phyloP scores from a whole-genome alignment of 1,284 basidiomycete genomes.

The Irpex rosettiformis region DNA sequence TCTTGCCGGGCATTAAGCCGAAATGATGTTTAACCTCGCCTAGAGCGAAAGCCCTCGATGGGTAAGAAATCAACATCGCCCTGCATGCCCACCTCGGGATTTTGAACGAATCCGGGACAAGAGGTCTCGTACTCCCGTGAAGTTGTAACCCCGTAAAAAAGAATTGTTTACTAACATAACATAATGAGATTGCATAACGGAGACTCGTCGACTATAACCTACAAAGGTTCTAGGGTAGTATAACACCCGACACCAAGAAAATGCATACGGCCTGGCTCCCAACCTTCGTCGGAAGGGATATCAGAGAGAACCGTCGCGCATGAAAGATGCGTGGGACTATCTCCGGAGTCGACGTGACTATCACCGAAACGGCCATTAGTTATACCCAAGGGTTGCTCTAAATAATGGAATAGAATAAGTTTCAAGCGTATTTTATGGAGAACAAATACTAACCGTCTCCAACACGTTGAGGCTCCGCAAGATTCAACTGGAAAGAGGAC shows the following conservation, averaged over 20 bases:
- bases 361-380: neutral
- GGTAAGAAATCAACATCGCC: neutral
- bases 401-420: neutral
- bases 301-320: neutral
- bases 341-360: neutral
- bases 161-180: neutral
- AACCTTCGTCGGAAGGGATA: neutral
- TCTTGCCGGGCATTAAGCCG: neutral
- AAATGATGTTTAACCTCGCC: neutral
- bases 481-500: neutral
- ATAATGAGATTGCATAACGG: neutral
- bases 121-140: neutral
- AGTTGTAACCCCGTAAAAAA: neutral
- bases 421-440: too few relatives aligned
- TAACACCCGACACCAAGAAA: neutral
- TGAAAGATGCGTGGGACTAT: neutral
- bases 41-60: neutral
- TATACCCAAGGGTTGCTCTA: neutral
- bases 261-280: neutral
- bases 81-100: neutral
- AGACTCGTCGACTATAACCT: neutral
- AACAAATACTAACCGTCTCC: neutral
- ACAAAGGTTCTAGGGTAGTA: neutral
- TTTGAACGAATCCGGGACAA: neutral
- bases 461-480: neutral